Evolutionary conservation across 805 yeast species (phyloP), one percentile per base, ranked within the genome.

Genomic region (Schizosaccharomyces lindneri): DNA sequence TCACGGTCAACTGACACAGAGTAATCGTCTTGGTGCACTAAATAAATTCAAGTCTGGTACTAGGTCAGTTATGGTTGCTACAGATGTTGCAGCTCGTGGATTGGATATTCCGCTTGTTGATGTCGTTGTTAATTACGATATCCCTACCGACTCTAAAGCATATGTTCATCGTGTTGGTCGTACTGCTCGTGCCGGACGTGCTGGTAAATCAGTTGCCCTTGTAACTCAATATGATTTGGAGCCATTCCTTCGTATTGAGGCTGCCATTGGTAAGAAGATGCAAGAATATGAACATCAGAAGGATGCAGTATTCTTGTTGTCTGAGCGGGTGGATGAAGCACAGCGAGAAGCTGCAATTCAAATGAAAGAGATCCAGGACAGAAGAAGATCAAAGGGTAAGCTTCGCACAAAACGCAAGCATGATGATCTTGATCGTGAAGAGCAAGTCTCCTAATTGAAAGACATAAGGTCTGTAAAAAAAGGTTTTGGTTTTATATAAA

Each of bases 1-100:
- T 63, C 97, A 90, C 69, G 98, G 98, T 43, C 96, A 90, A 72
- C 73, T 87, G 65, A 76, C 88, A 3, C 95, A 87, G 70, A 79
- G 88, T 31, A 90, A 87, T 69, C 76, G 95, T 70, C 77, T 87
- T 61, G 95, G 93, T 73, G 98, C 98, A 62, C 78, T 93, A 68
- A 89, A 87, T 68, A 84, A 88, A 67, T 93, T 93, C 81, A 87
- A 87, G 78, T 75, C 82, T 65, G 98, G 97, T 72, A 78, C 80
- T 68, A 87, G 97, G 55, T 93, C 95, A 67, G 81, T 93, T 67
- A 79, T 93, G 75, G 98, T 93, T 66, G 98, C 99, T 57, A 93
- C 99, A 66, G 98, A 97, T 62, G 98, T 93, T 67, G 98, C 98
- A 67, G 97, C 98, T 62, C 87, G 98, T 82, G 98, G 98, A 78